These are phyloP conservation scores for Auricularia heimuer DNA, from an alignment of 768 basidiomycete species.

Conservation along the genomic window DNA sequence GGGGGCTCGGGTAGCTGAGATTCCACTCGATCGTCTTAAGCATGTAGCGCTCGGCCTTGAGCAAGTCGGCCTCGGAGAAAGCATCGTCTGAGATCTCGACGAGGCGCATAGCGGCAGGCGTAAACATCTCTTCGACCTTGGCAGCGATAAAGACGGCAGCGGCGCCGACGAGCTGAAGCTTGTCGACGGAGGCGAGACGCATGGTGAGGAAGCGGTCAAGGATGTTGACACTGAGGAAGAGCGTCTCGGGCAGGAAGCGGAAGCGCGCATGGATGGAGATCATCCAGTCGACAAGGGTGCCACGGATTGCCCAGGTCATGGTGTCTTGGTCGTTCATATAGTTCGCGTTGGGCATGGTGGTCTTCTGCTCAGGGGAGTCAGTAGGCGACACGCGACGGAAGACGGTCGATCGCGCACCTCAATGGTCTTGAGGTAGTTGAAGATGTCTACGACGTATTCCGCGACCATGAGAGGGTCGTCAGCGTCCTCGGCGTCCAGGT, in stretches of 20 bases:
- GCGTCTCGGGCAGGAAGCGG: slow-evolving; percentile 78
- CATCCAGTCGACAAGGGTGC: slow-evolving; percentile 86
- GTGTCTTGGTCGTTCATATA: slow-evolving; percentile 82
- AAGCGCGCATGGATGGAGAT: slow-evolving; percentile 85
- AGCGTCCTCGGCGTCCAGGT: slow-evolving; percentile 82
- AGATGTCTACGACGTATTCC: slow-evolving; percentile 92
- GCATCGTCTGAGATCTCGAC: slow-evolving; percentile 69
- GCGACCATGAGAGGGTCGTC: slow-evolving; percentile 96
- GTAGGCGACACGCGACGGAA: slow-evolving; percentile 9
- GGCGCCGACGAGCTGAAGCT: slow-evolving; percentile 85
- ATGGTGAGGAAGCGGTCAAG: slow-evolving; percentile 56
- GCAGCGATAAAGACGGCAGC: slow-evolving; percentile 80
- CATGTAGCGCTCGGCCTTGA: slow-evolving; percentile 83
- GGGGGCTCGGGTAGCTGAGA: slow-evolving; percentile 75
- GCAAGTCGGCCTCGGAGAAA: slow-evolving; percentile 69
- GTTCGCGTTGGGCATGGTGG: slow-evolving; percentile 70
- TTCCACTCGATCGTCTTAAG: slow-evolving; percentile 82
- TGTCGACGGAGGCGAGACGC: slow-evolving; percentile 68
- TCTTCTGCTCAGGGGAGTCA: slow-evolving; percentile 34
- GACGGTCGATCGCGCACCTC: slow-evolving; percentile 45
- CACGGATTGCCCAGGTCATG: slow-evolving; percentile 83
- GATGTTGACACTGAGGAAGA: slow-evolving; percentile 83
- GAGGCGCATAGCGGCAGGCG: slow-evolving; percentile 76
- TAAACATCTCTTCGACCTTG: slow-evolving; percentile 88
- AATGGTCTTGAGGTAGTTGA: slow-evolving; percentile 75